These are phyloP conservation scores for Hanseniaspora clermontiae DNA, from an alignment of 805 yeast genomes.

Conservation along the genomic window DNA sequence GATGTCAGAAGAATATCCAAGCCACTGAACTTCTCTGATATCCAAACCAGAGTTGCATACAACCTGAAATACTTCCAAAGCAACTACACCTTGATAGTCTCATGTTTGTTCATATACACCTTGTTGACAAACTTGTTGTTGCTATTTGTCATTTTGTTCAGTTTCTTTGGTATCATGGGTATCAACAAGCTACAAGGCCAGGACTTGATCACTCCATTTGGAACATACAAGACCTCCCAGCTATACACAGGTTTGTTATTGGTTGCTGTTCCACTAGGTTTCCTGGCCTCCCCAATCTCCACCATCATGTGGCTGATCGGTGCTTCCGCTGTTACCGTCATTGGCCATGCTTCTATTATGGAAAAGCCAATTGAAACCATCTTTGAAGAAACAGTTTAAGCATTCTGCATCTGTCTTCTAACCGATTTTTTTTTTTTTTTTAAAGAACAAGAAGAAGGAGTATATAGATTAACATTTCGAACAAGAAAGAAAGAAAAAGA, in stretches of 20 bases:
- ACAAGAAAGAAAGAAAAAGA: no score
- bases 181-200: constrained; percentile 70
- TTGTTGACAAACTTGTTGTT: constrained; percentile 73
- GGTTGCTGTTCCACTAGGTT: constrained; percentile 66
- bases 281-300: constrained; percentile 78
- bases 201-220: constrained; percentile 66
- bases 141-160: constrained; percentile 67
- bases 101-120: constrained; percentile 66
- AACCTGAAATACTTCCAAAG: constrained; percentile 79
- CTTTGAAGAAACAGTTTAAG: constrained; percentile 57
- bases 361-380: constrained; percentile 94
- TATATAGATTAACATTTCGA: not conserved
- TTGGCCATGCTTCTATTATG: constrained; percentile 79
- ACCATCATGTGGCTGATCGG: constrained; percentile 88
- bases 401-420: not conserved
- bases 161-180: constrained; percentile 61
- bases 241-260: constrained; percentile 72
- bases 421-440: no score
- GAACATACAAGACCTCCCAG: constrained; percentile 61
- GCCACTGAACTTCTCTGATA: constrained; percentile 79
- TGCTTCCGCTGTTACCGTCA: constrained; percentile 62
- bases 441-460: no score
- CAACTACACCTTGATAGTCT: constrained; percentile 67
- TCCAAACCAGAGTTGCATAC: constrained; percentile 77
- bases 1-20: constrained; percentile 80